These are phyloP conservation scores for Erigeron philadelphicus DNA, from an alignment of 140 eudicot genomes.

Conservation along the genomic window DNA sequence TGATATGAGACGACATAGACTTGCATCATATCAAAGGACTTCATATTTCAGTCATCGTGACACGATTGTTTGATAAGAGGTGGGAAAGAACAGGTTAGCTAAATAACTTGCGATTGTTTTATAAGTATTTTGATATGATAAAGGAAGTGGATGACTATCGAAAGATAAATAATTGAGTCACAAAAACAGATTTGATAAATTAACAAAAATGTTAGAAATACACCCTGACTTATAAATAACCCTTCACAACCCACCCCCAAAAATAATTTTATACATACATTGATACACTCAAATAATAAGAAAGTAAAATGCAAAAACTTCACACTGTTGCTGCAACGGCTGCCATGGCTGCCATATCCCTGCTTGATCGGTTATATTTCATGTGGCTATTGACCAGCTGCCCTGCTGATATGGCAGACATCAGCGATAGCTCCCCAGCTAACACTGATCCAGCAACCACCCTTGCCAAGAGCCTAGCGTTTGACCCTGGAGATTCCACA, in stretches of 20 bases:
- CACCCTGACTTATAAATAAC: conserved; percentile 11
- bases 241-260: conserved; percentile 17
- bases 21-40: too few species aligned
- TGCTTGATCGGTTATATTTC: conserved; percentile 76
- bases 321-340: conserved; percentile 25
- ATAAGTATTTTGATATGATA: too few species aligned
- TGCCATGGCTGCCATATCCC: conserved; percentile 38
- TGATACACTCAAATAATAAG: conserved; percentile 21
- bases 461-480: conserved; percentile 55
- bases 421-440: conserved; percentile 74
- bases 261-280: conserved; percentile 23
- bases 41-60: too few species aligned
- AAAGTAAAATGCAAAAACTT: conserved; percentile 14
- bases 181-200: not conserved
- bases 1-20: too few species aligned
- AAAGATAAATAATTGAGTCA: too few species aligned
- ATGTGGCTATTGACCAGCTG: conserved; percentile 78
- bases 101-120: too few species aligned
- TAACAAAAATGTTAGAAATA: conserved; percentile 2
- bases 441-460: conserved; percentile 70
- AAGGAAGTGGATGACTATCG: too few species aligned
- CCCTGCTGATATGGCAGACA: conserved; percentile 80
- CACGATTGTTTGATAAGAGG: too few species aligned
- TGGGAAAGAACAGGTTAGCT: too few species aligned
- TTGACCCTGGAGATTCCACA: conserved; percentile 61